Percentiles rank a stretch among this genome's conserved stretches.
Evolutionary conservation across 345 rosid genomes (phyloP).

Genomic region (Arabidopsis thaliana): TAIR10.1 NC_003075.7:17489501-17490000

Average conservation of each 20-base stretch:
- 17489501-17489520: conserved; percentile 29
- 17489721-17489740: conserved; percentile 52
- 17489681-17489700: conserved; percentile 51
- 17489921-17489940: conserved; percentile 86
- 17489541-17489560: conserved; percentile 16
- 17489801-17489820: conserved; percentile 46
- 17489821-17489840: conserved; percentile 64
- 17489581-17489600: conserved; percentile 64
- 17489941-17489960: conserved; percentile 17
- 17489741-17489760: conserved; percentile 48
- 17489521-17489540: conserved; percentile 45
- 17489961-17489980: conserved; percentile 12
- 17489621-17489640: conserved; percentile 46
- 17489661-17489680: conserved; percentile 54
- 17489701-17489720: conserved; percentile 49
- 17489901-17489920: conserved; percentile 93
- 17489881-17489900: conserved; percentile 94
- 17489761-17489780: conserved; percentile 43
- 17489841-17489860: conserved; percentile 73
- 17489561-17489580: conserved; percentile 71
- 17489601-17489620: conserved; percentile 43
- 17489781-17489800: conserved; percentile 51
- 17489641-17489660: conserved; percentile 50
- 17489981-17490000: conserved; percentile 21
- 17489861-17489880: conserved; percentile 91